Percentiles rank a stretch among this genome's conserved stretches.
Evolutionary conservation across 2,329 filamentous ascomycete species (phyloP).

Genomic region (Cephalotrichum gorgonifer): DNA sequence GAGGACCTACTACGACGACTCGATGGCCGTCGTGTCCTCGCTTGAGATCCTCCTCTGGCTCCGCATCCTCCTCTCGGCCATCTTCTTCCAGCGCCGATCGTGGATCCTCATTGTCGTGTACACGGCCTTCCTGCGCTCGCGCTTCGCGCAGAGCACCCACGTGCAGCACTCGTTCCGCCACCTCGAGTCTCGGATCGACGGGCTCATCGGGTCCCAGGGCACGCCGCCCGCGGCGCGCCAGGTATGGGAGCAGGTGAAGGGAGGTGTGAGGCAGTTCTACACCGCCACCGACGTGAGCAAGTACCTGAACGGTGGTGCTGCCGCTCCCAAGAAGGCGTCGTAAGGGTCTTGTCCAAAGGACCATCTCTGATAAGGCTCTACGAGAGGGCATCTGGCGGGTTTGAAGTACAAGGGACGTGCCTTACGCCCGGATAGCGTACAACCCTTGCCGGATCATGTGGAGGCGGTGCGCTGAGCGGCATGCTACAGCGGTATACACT

Average conservation of each 20-base stretch:
- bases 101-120: slow-evolving; percentile 84
- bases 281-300: slow-evolving; percentile 68
- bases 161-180: slow-evolving; percentile 74
- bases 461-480: too few relatives aligned
- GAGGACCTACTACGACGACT: slow-evolving; percentile 94
- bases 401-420: too few relatives aligned
- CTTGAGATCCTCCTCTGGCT: slow-evolving; percentile 85
- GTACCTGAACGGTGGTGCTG: slow-evolving; percentile 52
- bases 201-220: slow-evolving; percentile 74
- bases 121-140: slow-evolving; percentile 83
- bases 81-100: slow-evolving; percentile 82
- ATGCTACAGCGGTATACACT: too few relatives aligned
- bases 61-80: slow-evolving; percentile 68
- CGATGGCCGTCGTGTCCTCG: slow-evolving; percentile 83
- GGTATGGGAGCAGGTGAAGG: slow-evolving; percentile 74
- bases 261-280: slow-evolving; percentile 59
- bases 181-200: slow-evolving; percentile 67
- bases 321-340: slow-evolving; percentile 51
- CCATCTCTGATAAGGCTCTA: too few relatives aligned
- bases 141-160: slow-evolving; percentile 82
- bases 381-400: too few relatives aligned
- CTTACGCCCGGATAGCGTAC: too few relatives aligned
- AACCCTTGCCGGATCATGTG: too few relatives aligned
- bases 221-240: slow-evolving; percentile 71
- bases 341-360: too few relatives aligned